Conservation (phyloP, 2,329 filamentous ascomycete genomes). For the Gliomastix tumulicola region DNA sequence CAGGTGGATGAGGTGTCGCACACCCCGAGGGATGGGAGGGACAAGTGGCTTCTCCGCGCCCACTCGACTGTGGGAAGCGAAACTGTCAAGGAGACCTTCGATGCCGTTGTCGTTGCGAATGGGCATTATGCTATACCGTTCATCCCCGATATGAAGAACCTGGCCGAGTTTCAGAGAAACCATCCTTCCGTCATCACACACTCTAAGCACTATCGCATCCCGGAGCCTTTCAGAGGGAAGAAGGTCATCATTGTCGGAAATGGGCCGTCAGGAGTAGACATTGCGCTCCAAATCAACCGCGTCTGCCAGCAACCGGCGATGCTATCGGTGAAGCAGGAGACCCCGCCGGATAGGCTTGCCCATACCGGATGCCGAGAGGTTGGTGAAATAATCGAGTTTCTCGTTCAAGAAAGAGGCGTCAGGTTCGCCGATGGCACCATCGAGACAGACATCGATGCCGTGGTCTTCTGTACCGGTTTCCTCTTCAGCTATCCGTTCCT, state of each 20-base stretch:
- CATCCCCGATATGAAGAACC: constrained; percentile 55
- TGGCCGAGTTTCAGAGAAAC: constrained; percentile 49
- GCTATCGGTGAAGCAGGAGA: constrained; percentile 51
- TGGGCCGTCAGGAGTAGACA: constrained; percentile 77
- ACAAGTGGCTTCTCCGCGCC: constrained; percentile 56
- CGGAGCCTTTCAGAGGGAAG: constrained; percentile 55
- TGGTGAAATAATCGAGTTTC: constrained; percentile 51
- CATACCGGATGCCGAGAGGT: constrained; percentile 43
- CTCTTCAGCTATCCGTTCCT: constrained; percentile 78
- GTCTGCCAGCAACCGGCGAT: constrained; percentile 55
- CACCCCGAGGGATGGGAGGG: constrained; percentile 14
- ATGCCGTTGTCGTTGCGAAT: constrained; percentile 69
- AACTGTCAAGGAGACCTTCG: constrained; percentile 45
- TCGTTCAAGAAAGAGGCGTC: constrained; percentile 48
- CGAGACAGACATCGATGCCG: constrained; percentile 64
- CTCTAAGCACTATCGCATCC: constrained; percentile 72
- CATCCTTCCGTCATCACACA: constrained; percentile 60
- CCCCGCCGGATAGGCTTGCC: constrained; percentile 32
- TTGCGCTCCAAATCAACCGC: constrained; percentile 66
- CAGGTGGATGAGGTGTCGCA: constrained; percentile 56
- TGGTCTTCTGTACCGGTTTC: constrained; percentile 88
- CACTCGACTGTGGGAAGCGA: constrained; percentile 38
- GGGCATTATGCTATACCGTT: constrained; percentile 68
- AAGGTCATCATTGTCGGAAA: constrained; percentile 83
- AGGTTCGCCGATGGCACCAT: constrained; percentile 59